A percentile compares a stretch with the other conserved stretches of the same genome.
phyloP scores from a whole-genome alignment of 148 eudicot species.

The Dysphania ambrosioides region DNA sequence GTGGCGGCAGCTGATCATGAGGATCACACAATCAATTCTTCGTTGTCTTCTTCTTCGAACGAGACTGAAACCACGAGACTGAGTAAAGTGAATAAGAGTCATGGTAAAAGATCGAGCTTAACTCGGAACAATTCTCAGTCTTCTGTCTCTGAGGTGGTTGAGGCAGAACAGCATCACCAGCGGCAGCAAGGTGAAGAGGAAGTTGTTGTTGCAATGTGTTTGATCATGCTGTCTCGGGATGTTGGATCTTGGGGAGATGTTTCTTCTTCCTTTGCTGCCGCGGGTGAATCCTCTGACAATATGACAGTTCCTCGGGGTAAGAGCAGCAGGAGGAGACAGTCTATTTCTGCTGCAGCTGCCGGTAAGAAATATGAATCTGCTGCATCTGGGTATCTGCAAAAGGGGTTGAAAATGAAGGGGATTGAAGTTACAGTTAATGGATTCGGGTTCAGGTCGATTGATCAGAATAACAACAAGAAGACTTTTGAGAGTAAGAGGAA shows the following conservation, averaged over 20 bases:
- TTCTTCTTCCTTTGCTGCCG: conserved; percentile 20
- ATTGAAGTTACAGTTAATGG: conserved; percentile 17
- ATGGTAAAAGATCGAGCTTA: conserved; percentile 48
- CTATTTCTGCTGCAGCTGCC: conserved; percentile 12
- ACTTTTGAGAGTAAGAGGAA: conserved; percentile 2
- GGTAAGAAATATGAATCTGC: conserved; percentile 5
- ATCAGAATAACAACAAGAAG: conserved; percentile 17
- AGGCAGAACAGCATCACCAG: conserved; percentile 49
- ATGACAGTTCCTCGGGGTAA: too few species aligned
- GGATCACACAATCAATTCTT: conserved; percentile 3
- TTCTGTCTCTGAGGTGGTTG: conserved; percentile 62
- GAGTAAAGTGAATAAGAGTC: conserved; percentile 24
- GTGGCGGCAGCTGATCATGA: conserved; percentile 25
- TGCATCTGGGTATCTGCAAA: conserved; percentile 13
- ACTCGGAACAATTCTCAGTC: conserved; percentile 39
- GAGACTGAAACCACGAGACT: conserved; percentile 27
- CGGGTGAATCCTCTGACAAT: conserved; percentile 40
- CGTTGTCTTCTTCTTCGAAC: conserved; percentile 30
- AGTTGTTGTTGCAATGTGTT: conserved; percentile 78
- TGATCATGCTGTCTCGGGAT: conserved; percentile 85
- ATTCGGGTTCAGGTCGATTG: conserved; percentile 13
- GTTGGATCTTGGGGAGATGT: conserved; percentile 39
- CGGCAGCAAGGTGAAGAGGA: conserved; percentile 35
- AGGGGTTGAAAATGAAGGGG: conserved; percentile 22
- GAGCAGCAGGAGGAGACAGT: conserved; percentile 13